phyloP scores from a whole-genome alignment of 805 yeast species.

The Brettanomyces naardenensis region DNA sequence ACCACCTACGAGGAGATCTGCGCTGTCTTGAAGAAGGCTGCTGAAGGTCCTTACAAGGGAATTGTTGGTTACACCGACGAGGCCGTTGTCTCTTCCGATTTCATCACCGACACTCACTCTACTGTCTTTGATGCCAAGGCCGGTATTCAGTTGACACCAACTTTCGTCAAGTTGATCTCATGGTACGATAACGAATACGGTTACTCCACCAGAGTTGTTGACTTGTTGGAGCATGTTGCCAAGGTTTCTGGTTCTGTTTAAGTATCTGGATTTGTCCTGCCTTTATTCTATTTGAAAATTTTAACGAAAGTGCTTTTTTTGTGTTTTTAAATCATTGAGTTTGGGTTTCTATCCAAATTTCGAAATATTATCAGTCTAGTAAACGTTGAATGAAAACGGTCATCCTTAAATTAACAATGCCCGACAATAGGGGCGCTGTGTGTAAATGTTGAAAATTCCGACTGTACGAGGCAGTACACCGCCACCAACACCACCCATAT shows the following conservation, averaged over 20 bases:
- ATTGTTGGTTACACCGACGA: slow-evolving; percentile 87
- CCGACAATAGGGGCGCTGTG: no score
- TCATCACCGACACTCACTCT: slow-evolving; percentile 76
- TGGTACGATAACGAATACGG: slow-evolving; percentile 98
- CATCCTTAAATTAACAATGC: no score
- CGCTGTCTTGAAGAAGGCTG: slow-evolving; percentile 65
- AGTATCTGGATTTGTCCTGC: slow-evolving; percentile 5
- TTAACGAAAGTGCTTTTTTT: no score
- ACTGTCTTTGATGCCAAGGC: slow-evolving; percentile 89
- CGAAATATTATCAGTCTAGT: no score
- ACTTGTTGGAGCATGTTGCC: slow-evolving; percentile 77
- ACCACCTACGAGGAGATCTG: slow-evolving; percentile 81
- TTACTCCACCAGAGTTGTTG: slow-evolving; percentile 94
- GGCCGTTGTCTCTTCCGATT: slow-evolving; percentile 86
- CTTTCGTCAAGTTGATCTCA: slow-evolving; percentile 83
- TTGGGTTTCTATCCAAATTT: no score
- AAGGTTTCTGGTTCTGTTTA: slow-evolving; percentile 30
- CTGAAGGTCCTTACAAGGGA: slow-evolving; percentile 76
- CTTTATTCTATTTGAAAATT: no score
- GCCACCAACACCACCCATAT: no score
- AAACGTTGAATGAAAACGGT: no score
- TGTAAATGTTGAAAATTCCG: no score
- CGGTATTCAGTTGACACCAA: slow-evolving; percentile 80
- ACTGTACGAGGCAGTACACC: no score
- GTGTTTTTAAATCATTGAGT: no score